A percentile compares a stretch with the other conserved stretches of the same genome.
Conservation (phyloP, 2,329 filamentous ascomycete genomes). For the Diaporthe citriasiana region DNA sequence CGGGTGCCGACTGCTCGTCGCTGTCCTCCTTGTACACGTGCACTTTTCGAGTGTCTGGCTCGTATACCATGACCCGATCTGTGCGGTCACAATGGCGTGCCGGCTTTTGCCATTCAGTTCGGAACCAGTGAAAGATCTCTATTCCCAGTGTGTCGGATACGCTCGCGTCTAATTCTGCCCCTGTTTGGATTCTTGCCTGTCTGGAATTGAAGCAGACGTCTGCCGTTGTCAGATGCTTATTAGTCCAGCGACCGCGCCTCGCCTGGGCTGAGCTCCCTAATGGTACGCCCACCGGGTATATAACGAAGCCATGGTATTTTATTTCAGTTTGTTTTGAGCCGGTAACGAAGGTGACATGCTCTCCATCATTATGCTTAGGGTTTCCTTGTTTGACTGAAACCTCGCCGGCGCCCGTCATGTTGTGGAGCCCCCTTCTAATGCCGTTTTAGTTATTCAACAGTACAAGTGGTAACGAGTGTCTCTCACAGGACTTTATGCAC, state of each 20-base stretch:
- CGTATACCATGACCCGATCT: not conserved
- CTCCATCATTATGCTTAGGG: no score
- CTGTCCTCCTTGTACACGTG: not conserved
- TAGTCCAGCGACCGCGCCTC: not conserved
- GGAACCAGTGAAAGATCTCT: not conserved
- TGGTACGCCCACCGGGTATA: not conserved
- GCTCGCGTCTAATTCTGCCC: no score
- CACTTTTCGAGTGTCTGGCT: not conserved
- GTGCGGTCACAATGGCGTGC: no score
- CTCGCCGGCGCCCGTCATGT: no score
- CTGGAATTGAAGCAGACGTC: not conserved
- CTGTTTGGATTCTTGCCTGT: no score
- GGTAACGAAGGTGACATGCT: not conserved
- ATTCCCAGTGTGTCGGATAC: not conserved
- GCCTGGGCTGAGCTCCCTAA: not conserved
- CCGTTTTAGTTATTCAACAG: not conserved
- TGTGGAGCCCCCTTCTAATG: not conserved
- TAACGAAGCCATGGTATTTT: not conserved
- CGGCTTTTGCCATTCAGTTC: not conserved
- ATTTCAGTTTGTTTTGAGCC: no score
- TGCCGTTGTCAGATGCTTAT: not conserved
- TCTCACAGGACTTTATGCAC: not conserved
- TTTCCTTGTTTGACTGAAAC: no score
- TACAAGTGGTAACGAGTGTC: not conserved
- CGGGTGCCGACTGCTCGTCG: not conserved